These are phyloP conservation scores for Simmondsia chinensis DNA, from an alignment of 148 eudicot species.

Conservation along the genomic window DNA sequence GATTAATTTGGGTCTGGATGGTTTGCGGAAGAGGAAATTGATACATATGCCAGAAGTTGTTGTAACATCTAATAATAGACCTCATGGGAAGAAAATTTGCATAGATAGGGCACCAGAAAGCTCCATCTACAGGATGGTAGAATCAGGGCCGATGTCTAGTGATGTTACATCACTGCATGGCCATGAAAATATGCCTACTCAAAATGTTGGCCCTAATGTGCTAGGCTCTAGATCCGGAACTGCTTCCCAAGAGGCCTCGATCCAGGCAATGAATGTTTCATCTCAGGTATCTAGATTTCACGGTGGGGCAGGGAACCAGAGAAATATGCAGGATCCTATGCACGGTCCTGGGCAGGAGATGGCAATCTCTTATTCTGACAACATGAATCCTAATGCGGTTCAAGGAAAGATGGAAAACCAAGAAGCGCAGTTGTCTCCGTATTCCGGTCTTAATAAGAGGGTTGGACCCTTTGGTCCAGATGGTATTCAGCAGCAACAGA, in stretches of 20 bases:
- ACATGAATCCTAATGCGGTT: conserved; percentile 27
- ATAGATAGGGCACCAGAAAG: conserved; percentile 53
- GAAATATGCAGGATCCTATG: conserved; percentile 39
- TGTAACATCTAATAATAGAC: conserved; percentile 37
- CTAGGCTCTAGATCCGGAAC: conserved; percentile 20
- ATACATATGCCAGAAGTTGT: conserved; percentile 52
- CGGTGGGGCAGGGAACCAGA: conserved; percentile 43
- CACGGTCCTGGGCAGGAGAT: conserved; percentile 55
- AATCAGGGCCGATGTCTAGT: conserved; percentile 30
- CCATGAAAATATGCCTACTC: conserved; percentile 37
- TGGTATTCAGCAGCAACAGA: conserved; percentile 47
- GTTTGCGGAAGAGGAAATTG: conserved; percentile 55
- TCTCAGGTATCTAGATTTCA: conserved; percentile 40
- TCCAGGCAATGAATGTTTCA: conserved; percentile 21
- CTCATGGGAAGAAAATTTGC: conserved; percentile 60
- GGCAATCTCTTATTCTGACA: conserved; percentile 35
- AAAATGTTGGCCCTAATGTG: conserved; percentile 37
- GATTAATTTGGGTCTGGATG: conserved; percentile 58
- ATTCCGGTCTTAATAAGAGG: conserved; percentile 46
- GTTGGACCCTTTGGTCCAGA: conserved; percentile 34
- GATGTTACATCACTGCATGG: conserved; percentile 32
- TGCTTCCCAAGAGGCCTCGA: conserved; percentile 29
- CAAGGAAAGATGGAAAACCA: conserved; percentile 62
- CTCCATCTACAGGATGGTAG: conserved; percentile 48
- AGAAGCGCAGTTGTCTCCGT: conserved; percentile 54